phyloP scores from a whole-genome alignment of 768 basidiomycete species.

The Boletales sp. region DNA sequence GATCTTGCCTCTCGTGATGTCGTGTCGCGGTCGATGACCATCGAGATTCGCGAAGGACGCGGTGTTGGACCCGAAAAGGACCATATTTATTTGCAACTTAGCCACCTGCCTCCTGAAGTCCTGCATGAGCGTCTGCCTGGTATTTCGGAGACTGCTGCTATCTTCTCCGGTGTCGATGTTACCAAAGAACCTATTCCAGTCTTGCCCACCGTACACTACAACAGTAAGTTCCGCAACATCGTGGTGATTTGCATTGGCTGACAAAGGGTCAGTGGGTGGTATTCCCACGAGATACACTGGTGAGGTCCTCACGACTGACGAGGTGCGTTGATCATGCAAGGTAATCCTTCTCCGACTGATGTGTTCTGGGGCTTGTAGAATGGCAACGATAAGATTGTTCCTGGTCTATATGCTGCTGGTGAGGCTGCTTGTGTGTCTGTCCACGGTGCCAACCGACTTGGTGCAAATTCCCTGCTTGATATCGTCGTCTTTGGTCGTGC shows the following conservation, averaged over 20 bases:
- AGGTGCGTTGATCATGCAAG: conserved; percentile 31
- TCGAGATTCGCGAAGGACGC: conserved; percentile 97
- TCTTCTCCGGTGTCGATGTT: conserved; percentile 98
- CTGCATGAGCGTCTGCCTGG: conserved; percentile 96
- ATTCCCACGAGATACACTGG: conserved; percentile 99
- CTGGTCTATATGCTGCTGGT: conserved; percentile 96
- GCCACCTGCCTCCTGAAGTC: conserved; percentile 93
- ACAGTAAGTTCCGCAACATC: conserved; percentile 59
- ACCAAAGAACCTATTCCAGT: conserved; percentile 99
- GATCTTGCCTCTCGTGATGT: conserved; percentile 99
- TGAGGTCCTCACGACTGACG: conserved; percentile 86
- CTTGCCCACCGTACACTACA: conserved; percentile 97
- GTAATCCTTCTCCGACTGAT: background rate
- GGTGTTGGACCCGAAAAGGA: conserved; percentile 99
- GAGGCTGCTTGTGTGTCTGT: conserved; percentile 99
- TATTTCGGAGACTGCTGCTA: conserved; percentile 99
- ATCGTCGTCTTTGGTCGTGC: conserved; percentile 99
- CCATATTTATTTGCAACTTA: conserved; percentile 94
- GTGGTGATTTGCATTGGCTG: conserved; percentile 6
- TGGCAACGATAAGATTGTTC: conserved; percentile 92
- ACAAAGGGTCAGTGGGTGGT: conserved; percentile 77
- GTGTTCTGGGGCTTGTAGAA: conserved; percentile 33
- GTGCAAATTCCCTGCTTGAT: conserved; percentile 97
- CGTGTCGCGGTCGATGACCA: conserved; percentile 98
- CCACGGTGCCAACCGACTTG: conserved; percentile 98